These are phyloP conservation scores for Trypanosoma avium DNA, from an alignment of 208 protist species.

Conservation along the genomic window DNA sequence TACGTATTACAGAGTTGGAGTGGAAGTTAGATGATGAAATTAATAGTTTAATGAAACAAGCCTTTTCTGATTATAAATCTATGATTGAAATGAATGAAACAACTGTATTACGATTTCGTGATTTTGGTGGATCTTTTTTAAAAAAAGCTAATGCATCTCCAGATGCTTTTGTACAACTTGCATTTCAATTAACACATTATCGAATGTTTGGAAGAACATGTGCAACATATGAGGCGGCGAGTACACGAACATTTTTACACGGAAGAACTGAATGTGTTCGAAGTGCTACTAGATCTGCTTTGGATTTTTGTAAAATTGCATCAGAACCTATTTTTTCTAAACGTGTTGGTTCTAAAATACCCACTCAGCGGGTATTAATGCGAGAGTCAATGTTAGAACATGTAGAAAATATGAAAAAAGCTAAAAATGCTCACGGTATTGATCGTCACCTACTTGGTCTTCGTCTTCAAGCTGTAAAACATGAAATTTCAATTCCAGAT, in stretches of 20 bases:
- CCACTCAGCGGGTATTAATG: conserved; percentile 25
- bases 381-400: conserved; percentile 27
- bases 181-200: conserved; percentile 45
- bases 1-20: conserved; percentile 11
- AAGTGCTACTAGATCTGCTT: conserved; percentile 17
- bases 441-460: conserved; percentile 46
- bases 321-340: conserved; percentile 21
- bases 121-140: conserved; percentile 33
- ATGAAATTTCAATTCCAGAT: conserved; percentile 32
- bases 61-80: conserved; percentile 27
- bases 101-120: conserved; percentile 30
- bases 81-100: conserved; percentile 41
- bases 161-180: conserved; percentile 49
- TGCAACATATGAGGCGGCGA: conserved; percentile 51
- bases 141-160: conserved; percentile 36
- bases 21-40: conserved; percentile 27
- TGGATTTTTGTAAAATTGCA: conserved; percentile 28
- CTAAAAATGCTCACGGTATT: conserved; percentile 38
- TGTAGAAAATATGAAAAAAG: conserved; percentile 37
- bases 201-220: conserved; percentile 32
- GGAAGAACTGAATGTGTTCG: conserved; percentile 47
- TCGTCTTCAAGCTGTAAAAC: conserved; percentile 26
- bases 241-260: conserved; percentile 43
- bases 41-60: conserved; percentile 19
- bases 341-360: conserved; percentile 18